Conservation (phyloP, 164 flowering plant genomes). For the grape (Vitis vinifera) region DNA sequence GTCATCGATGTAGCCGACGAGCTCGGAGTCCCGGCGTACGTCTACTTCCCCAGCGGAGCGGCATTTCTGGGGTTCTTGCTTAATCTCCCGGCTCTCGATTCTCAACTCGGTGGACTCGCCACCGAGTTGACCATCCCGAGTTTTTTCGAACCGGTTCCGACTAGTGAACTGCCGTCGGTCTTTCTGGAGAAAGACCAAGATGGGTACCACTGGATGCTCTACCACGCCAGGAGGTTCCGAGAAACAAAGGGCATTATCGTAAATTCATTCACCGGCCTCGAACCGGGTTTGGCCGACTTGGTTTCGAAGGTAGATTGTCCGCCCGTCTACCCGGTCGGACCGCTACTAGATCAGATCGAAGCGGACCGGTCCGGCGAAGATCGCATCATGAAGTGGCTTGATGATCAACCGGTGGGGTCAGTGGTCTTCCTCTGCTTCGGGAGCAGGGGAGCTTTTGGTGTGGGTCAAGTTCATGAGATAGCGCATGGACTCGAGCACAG, state of each 20-base stretch:
- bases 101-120: background rate
- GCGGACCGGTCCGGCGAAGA: too few species aligned
- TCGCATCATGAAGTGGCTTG: too few species aligned
- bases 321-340: too few species aligned
- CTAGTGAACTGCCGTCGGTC: background rate
- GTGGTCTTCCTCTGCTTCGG: too few species aligned
- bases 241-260: slow-evolving; percentile 10
- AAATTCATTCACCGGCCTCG: slow-evolving; percentile 8
- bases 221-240: slow-evolving; percentile 1
- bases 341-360: too few species aligned
- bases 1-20: slow-evolving; percentile 12
- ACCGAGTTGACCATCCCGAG: background rate
- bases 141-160: background rate
- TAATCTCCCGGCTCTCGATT: too few species aligned
- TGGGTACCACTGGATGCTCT: slow-evolving; percentile 8
- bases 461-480: too few species aligned
- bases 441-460: too few species aligned
- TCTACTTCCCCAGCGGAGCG: slow-evolving; percentile 14
- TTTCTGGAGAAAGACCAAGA: background rate
- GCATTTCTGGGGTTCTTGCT: too few species aligned
- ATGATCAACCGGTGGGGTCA: too few species aligned
- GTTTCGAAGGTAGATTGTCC: too few species aligned
- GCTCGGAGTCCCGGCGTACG: background rate
- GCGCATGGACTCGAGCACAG: too few species aligned
- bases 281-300: background rate